Percentiles rank a stretch among this genome's conserved stretches.
phyloP scores from a whole-genome alignment of 306 rosid genomes.

The Pueraria montana region DNA sequence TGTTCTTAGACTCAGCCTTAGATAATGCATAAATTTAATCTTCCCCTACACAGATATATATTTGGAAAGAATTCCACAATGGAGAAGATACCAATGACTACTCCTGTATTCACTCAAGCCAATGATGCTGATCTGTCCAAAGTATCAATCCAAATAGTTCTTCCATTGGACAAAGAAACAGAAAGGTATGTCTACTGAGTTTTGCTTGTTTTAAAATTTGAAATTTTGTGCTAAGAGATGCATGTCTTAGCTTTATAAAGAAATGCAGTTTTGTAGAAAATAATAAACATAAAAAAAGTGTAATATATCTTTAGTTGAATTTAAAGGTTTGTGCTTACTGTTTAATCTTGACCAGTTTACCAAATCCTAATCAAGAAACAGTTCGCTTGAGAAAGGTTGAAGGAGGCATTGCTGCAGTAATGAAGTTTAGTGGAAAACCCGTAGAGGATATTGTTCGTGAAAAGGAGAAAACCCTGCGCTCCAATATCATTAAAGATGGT shows the following conservation, averaged over 20 bases:
- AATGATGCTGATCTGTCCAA: constrained; percentile 62
- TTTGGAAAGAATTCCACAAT: constrained; percentile 83
- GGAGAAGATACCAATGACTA: constrained; percentile 95
- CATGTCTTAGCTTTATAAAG: not conserved
- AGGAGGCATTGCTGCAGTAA: constrained; percentile 80
- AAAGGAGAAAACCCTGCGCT: constrained; percentile 67
- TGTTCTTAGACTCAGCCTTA: constrained; percentile 13
- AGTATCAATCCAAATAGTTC: constrained; percentile 87
- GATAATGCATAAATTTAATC: constrained; percentile 22
- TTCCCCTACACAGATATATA: constrained; percentile 66
- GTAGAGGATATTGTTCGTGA: constrained; percentile 64
- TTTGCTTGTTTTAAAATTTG: not conserved
- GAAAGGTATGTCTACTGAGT: constrained; percentile 57
- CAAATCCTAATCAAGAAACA: constrained; percentile 79
- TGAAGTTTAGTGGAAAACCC: constrained; percentile 89
- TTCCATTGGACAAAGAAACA: constrained; percentile 79
- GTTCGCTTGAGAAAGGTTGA: constrained; percentile 73
- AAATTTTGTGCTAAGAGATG: constrained; percentile 15
- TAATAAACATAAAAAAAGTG: not conserved
- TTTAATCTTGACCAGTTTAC: constrained; percentile 68
- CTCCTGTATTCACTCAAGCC: constrained; percentile 93
- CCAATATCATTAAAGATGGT: constrained; percentile 65
- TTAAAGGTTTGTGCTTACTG: constrained; percentile 7
- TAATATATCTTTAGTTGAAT: not conserved
- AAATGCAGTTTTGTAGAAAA: not conserved